Evolutionary conservation across 2,329 filamentous ascomycete genomes (phyloP).

Genomic region (Chaetomium sp.): DNA sequence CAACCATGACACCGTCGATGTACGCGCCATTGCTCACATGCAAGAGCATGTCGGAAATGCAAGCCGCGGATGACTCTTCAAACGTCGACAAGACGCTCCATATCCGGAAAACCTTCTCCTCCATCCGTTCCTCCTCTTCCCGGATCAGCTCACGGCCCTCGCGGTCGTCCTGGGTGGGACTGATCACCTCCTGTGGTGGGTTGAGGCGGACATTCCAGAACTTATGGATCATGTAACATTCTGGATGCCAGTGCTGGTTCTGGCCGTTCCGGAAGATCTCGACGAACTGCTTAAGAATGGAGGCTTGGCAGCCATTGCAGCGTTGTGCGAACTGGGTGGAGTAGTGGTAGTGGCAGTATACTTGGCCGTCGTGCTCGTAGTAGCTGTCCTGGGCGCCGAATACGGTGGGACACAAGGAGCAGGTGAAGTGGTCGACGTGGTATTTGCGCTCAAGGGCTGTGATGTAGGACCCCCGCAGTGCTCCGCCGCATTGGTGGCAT

Average conservation of each 20-base stretch:
- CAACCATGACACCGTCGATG: slow-evolving; percentile 87
- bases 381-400: slow-evolving; percentile 98
- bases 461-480: slow-evolving; percentile 93
- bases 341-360: slow-evolving; percentile 98
- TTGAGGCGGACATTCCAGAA: slow-evolving; percentile 96
- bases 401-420: slow-evolving; percentile 92
- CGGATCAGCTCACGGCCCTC: slow-evolving; percentile 70
- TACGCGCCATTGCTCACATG: slow-evolving; percentile 98
- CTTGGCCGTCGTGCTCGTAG: slow-evolving; percentile 93
- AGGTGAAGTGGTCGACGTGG: slow-evolving; percentile 98
- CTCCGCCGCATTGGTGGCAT: slow-evolving; percentile 86
- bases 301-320: slow-evolving; percentile 94
- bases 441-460: slow-evolving; percentile 97
- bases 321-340: slow-evolving; percentile 94
- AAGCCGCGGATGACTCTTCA: slow-evolving; percentile 94
- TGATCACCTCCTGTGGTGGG: slow-evolving; percentile 47
- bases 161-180: slow-evolving; percentile 42
- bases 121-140: slow-evolving; percentile 85
- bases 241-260: slow-evolving; percentile 98
- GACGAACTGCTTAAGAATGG: slow-evolving; percentile 97
- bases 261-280: slow-evolving; percentile 97
- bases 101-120: slow-evolving; percentile 95
- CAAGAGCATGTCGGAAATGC: slow-evolving; percentile 97
- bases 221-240: slow-evolving; percentile 99
- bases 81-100: slow-evolving; percentile 97